Evolutionary conservation across 2,329 filamentous ascomycete species (phyloP).

Genomic region (Zasmidium citrigriseum): DNA sequence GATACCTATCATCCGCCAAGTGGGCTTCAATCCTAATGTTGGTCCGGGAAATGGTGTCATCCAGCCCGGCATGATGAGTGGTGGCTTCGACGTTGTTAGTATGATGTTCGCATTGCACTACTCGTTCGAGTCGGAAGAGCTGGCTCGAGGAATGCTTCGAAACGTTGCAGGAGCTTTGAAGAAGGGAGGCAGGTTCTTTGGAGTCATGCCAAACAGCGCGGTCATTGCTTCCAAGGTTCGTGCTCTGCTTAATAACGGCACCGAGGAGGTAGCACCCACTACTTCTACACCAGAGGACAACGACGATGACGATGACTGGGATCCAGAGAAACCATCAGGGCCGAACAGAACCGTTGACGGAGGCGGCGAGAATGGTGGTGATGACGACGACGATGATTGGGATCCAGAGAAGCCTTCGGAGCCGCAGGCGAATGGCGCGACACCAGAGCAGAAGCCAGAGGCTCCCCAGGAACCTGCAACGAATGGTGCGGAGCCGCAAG

Average conservation of each 20-base stretch:
- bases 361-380: slow-evolving; percentile 19
- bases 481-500: neutral
- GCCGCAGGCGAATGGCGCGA: slow-evolving; percentile 19
- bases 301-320: slow-evolving; percentile 37
- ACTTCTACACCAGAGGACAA: slow-evolving; percentile 24
- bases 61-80: slow-evolving; percentile 70
- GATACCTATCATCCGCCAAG: slow-evolving; percentile 76
- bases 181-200: slow-evolving; percentile 92
- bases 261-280: slow-evolving; percentile 36
- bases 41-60: slow-evolving; percentile 58
- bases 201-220: slow-evolving; percentile 96
- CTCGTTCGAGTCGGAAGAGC: slow-evolving; percentile 88
- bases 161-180: slow-evolving; percentile 90
- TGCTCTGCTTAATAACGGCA: slow-evolving; percentile 61
- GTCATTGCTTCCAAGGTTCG: slow-evolving; percentile 79
- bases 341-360: slow-evolving; percentile 36
- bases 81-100: slow-evolving; percentile 87
- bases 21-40: slow-evolving; percentile 79
- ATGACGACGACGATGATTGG: slow-evolving; percentile 36
- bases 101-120: slow-evolving; percentile 99
- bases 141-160: slow-evolving; percentile 86
- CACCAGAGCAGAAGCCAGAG: neutral
- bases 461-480: neutral
- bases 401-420: slow-evolving; percentile 49
- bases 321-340: slow-evolving; percentile 49